phyloP scores from a whole-genome alignment of 441 rosid genomes.

The Mallotus repandus region DNA sequence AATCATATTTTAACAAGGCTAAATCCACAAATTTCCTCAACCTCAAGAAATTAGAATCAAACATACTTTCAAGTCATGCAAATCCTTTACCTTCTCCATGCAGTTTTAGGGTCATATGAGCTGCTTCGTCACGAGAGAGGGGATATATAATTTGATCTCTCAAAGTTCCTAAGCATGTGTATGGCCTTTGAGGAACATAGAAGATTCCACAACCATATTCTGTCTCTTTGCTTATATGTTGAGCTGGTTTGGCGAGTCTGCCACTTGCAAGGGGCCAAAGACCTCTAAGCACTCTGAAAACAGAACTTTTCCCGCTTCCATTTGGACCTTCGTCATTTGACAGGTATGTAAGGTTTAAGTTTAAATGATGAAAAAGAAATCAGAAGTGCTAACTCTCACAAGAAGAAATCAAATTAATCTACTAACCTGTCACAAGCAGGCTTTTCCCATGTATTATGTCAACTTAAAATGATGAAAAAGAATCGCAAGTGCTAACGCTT shows the following conservation, averaged over 20 bases:
- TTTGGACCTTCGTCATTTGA: conserved; percentile 76
- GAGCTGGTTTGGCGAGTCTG: conserved; percentile 71
- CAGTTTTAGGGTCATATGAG: conserved; percentile 47
- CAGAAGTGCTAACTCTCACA: background rate
- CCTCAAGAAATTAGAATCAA: conserved; percentile 12
- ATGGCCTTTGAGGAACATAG: conserved; percentile 96
- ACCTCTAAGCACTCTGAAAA: conserved; percentile 95
- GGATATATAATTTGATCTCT: conserved; percentile 99
- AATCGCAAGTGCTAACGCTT: background rate
- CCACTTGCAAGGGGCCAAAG: conserved; percentile 96
- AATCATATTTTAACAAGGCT: background rate
- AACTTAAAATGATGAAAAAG: background rate
- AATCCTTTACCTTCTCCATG: conserved; percentile 50
- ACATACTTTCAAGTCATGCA: conserved; percentile 11
- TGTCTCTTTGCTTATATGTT: conserved; percentile 44
- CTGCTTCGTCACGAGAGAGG: conserved; percentile 86
- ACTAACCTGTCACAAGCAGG: conserved; percentile 94
- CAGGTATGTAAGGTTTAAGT: conserved; percentile 31
- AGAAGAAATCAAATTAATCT: conserved; percentile 20
- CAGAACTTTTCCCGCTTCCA: conserved; percentile 96
- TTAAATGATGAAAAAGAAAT: conserved; percentile 14
- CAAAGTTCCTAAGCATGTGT: conserved; percentile 96
- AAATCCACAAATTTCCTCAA: background rate
- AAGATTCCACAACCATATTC: conserved; percentile 73
- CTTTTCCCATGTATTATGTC: conserved; percentile 75